A percentile compares a stretch with the other conserved stretches of the same genome.
These are phyloP conservation scores for Emmonsiellopsis sp. DNA, from an alignment of 2,329 filamentous ascomycete species.

Conservation along the genomic window DNA sequence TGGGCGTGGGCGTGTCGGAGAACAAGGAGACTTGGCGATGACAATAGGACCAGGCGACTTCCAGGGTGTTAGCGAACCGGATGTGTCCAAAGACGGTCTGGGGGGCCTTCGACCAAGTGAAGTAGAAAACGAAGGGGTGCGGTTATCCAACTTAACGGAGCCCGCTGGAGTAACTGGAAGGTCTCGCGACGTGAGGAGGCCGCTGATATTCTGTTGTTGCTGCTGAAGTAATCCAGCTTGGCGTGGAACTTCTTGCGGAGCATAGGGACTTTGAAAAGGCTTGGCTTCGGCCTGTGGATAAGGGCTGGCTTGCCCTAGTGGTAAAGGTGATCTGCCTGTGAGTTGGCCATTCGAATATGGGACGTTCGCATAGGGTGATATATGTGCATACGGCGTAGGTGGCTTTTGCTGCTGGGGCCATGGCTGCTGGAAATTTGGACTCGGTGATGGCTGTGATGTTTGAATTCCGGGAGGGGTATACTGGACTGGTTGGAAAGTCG, in stretches of 20 bases:
- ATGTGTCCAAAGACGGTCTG: constrained; percentile 28
- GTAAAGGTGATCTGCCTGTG: constrained; percentile 2
- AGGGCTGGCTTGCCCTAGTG: constrained; percentile 6
- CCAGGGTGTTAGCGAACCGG: constrained; percentile 35
- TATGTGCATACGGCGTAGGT: constrained; percentile 20
- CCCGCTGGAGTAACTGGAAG: not conserved
- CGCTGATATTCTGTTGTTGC: not conserved
- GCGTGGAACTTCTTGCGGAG: not conserved
- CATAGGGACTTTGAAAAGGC: constrained; percentile 4
- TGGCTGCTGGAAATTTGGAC: constrained; percentile 23
- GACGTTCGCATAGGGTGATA: constrained; percentile 13
- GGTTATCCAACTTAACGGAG: not conserved
- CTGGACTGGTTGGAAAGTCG: not conserved
- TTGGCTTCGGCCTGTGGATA: constrained; percentile 6
- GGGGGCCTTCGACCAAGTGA: constrained; percentile 20
- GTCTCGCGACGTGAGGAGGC: not conserved
- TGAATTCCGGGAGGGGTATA: not conserved
- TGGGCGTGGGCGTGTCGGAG: constrained; percentile 30
- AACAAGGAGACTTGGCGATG: constrained; percentile 25
- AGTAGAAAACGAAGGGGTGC: not conserved
- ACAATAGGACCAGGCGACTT: constrained; percentile 27
- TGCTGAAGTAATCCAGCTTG: not conserved
- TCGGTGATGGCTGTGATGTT: not conserved
- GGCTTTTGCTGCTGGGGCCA: constrained; percentile 25
- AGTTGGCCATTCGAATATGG: constrained; percentile 7